A percentile compares a stretch with the other conserved stretches of the same genome.
These are phyloP conservation scores for Monosporozyma aquatica DNA, from an alignment of 805 yeast genomes.

Conservation along the genomic window DNA sequence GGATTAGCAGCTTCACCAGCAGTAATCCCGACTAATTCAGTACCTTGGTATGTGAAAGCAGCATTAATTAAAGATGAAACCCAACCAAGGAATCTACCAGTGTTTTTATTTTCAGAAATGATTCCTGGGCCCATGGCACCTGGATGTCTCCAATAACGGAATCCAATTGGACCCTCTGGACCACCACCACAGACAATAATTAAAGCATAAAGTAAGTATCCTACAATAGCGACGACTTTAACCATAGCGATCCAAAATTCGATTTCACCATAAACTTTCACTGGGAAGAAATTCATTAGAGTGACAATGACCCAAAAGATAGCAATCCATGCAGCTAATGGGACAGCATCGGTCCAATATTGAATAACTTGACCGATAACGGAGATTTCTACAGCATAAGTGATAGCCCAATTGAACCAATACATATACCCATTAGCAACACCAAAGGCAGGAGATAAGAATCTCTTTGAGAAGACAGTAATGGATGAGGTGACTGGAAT, in stretches of 20 bases:
- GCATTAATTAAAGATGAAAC: conserved; percentile 45
- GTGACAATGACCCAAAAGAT: conserved; percentile 43
- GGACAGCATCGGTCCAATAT: conserved; percentile 47
- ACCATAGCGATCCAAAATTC: conserved; percentile 50
- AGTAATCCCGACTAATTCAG: conserved; percentile 49
- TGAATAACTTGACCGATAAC: conserved; percentile 47
- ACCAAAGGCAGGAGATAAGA: conserved; percentile 56
- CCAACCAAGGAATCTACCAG: conserved; percentile 47
- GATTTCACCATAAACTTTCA: conserved; percentile 45
- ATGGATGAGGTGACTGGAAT: conserved; percentile 58
- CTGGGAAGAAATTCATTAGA: conserved; percentile 42
- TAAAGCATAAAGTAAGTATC: conserved; percentile 45
- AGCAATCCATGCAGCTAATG: conserved; percentile 53
- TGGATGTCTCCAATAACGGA: conserved; percentile 57
- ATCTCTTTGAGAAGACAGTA: conserved; percentile 53
- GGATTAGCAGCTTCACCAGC: conserved; percentile 59
- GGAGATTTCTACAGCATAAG: conserved; percentile 53
- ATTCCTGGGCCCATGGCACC: conserved; percentile 61
- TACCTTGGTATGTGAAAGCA: conserved; percentile 52
- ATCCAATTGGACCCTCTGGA: conserved; percentile 48
- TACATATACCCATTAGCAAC: conserved; percentile 62
- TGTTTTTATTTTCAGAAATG: conserved; percentile 32
- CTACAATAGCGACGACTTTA: conserved; percentile 46
- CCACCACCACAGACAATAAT: conserved; percentile 52
- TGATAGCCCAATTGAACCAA: conserved; percentile 67